Conservation (phyloP, 139 green algal species). For the Astrephomene gubernaculifera region DNA sequence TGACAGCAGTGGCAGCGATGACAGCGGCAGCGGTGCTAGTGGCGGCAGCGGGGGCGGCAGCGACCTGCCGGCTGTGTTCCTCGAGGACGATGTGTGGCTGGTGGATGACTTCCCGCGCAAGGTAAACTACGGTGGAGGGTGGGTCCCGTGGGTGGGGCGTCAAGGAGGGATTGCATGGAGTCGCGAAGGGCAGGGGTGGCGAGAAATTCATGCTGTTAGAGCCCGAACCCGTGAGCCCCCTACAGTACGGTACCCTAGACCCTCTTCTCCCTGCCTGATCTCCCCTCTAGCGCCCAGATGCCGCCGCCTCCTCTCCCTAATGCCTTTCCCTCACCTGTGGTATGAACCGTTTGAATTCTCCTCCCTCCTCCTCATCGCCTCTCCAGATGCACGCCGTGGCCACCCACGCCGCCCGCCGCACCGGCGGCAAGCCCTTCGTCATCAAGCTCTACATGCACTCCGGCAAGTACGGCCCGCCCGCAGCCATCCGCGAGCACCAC, state of each 20-base stretch:
- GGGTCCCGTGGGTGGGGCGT: not conserved
- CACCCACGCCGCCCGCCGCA: not conserved
- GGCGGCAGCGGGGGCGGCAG: not conserved
- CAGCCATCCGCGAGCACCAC: not conserved
- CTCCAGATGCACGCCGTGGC: conserved; percentile 6
- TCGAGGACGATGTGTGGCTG: conserved; percentile 34
- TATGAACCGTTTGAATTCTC: not conserved
- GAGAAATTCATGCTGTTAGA: no score
- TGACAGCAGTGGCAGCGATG: no score
- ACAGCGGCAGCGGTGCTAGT: no score
- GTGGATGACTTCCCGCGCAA: conserved; percentile 36
- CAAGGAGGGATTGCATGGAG: no score
- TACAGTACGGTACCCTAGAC: no score
- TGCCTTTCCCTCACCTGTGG: no score
- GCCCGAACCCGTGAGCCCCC: no score
- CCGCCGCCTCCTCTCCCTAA: no score
- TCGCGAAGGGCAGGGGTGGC: no score
- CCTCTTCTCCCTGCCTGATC: no score
- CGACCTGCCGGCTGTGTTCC: conserved; percentile 10
- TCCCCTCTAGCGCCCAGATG: no score
- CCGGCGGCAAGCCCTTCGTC: not conserved
- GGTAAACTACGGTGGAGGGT: not conserved
- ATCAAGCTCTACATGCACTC: conserved; percentile 34
- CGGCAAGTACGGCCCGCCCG: not conserved
- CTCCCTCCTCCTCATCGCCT: not conserved